Percentiles rank a stretch among this genome's conserved stretches.
Conservation (phyloP, 1,284 basidiomycete species). For the Apiotrichum domesticum region DNA sequence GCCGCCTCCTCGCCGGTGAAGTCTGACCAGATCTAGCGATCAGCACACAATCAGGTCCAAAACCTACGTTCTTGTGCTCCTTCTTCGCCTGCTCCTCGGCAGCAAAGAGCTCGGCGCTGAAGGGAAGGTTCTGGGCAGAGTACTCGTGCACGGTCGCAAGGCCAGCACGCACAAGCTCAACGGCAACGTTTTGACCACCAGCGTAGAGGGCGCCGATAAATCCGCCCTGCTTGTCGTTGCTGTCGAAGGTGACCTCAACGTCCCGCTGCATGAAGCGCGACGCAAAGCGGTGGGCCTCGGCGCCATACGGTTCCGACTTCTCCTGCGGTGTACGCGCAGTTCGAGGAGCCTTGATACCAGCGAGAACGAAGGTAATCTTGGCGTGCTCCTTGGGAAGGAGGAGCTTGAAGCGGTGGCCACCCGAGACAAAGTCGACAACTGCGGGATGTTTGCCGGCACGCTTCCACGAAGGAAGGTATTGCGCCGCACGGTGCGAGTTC, state of each 20-base stretch:
- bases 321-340: slow-evolving; percentile 73
- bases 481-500: slow-evolving; percentile 66
- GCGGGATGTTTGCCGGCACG: slow-evolving; percentile 74
- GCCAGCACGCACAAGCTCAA: slow-evolving; percentile 68
- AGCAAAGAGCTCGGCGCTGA: slow-evolving; percentile 69
- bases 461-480: slow-evolving; percentile 88
- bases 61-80: slow-evolving; percentile 65
- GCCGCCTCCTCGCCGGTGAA: slow-evolving; percentile 60
- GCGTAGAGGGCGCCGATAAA: slow-evolving; percentile 86
- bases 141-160: slow-evolving; percentile 79
- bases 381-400: slow-evolving; percentile 87
- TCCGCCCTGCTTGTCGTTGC: slow-evolving; percentile 87
- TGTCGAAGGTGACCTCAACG: slow-evolving; percentile 84
- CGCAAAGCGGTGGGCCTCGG: slow-evolving; percentile 75
- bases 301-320: slow-evolving; percentile 82
- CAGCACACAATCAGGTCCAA: not conserved
- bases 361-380: slow-evolving; percentile 78
- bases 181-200: slow-evolving; percentile 72
- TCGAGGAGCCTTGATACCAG: slow-evolving; percentile 76
- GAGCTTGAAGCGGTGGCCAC: slow-evolving; percentile 91
- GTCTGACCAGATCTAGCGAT: slow-evolving; percentile 67
- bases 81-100: slow-evolving; percentile 80
- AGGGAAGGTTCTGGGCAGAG: slow-evolving; percentile 74
- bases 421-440: slow-evolving; percentile 86
- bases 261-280: slow-evolving; percentile 87